phyloP scores from a whole-genome alignment of 331 rosid genomes.

The Phaseolus coccineus region DNA sequence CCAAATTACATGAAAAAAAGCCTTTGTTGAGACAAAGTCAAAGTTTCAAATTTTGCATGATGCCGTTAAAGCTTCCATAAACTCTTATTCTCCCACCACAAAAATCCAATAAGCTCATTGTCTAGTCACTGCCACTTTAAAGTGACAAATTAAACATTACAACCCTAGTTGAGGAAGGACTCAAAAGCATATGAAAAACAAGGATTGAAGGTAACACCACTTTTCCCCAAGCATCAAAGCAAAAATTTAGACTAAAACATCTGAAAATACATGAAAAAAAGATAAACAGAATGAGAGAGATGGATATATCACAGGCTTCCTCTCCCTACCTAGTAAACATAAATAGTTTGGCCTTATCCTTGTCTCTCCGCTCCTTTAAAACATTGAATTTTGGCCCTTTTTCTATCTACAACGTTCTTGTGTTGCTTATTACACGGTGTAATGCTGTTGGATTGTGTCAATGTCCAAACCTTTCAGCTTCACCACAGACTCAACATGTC shows the following conservation, averaged over 20 bases:
- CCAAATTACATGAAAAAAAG: background rate
- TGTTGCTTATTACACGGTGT: conserved; percentile 74
- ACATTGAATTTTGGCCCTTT: conserved; percentile 42
- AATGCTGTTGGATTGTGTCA: conserved; percentile 93
- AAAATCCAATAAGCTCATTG: conserved; percentile 39
- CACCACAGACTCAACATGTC: conserved; percentile 97
- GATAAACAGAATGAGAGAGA: conserved; percentile 48
- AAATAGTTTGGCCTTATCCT: conserved; percentile 51
- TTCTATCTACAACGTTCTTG: conserved; percentile 34
- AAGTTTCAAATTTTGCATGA: conserved; percentile 10
- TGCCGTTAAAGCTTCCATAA: conserved; percentile 33
- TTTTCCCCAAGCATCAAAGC: conserved; percentile 49
- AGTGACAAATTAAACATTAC: conserved; percentile 39
- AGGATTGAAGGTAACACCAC: conserved; percentile 35
- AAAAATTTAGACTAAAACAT: conserved; percentile 49
- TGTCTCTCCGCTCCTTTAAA: conserved; percentile 39
- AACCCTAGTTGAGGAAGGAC: conserved; percentile 24
- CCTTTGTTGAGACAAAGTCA: background rate
- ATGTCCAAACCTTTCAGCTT: conserved; percentile 96
- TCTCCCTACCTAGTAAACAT: conserved; percentile 53
- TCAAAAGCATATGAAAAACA: conserved; percentile 35
- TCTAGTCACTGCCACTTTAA: conserved; percentile 38
- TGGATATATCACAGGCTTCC: conserved; percentile 58
- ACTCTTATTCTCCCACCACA: conserved; percentile 50
- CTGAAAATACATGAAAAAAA: conserved; percentile 43